Percentiles rank a stretch among this genome's conserved stretches.
phyloP scores from a whole-genome alignment of 2,329 filamentous ascomycete species.

The Alternaria brassicae region DNA sequence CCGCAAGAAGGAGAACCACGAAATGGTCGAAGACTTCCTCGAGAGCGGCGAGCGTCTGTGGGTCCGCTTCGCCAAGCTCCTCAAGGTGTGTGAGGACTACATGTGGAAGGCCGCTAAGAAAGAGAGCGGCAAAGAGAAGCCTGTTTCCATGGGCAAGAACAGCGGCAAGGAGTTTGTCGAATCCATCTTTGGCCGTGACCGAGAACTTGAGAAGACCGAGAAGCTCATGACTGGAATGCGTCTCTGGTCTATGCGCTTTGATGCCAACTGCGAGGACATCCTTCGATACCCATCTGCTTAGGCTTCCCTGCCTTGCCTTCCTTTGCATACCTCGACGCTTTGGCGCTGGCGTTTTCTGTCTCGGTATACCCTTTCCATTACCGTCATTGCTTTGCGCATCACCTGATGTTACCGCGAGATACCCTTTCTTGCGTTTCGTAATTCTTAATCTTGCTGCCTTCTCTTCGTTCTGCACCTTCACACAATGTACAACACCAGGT shows the following conservation, averaged over 20 bases:
- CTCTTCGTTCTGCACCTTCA: conserved; percentile 42
- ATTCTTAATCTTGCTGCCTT: conserved; percentile 49
- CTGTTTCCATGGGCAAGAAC: conserved; percentile 80
- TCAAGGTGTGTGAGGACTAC: conserved; percentile 90
- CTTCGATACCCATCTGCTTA: conserved; percentile 62
- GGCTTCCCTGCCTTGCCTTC: conserved; percentile 21
- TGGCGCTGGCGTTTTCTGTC: conserved; percentile 39
- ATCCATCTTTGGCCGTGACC: conserved; percentile 90
- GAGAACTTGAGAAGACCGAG: conserved; percentile 88
- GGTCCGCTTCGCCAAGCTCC: conserved; percentile 80
- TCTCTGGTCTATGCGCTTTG: conserved; percentile 91
- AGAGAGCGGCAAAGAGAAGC: conserved; percentile 67
- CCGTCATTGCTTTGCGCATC: conserved; percentile 29
- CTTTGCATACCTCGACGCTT: conserved; percentile 29
- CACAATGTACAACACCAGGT: conserved; percentile 46
- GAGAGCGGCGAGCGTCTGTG: conserved; percentile 86
- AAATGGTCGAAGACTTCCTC: conserved; percentile 89
- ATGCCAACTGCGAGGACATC: conserved; percentile 94
- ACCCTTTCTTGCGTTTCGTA: conserved; percentile 48
- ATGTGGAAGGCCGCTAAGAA: conserved; percentile 90
- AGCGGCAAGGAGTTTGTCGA: conserved; percentile 95
- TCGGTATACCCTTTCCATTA: conserved; percentile 26
- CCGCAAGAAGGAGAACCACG: conserved; percentile 73
- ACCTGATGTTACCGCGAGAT: conserved; percentile 49
- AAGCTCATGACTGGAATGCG: conserved; percentile 89